Base-by-base conservation (phyloP, 1,284 basidiomycete genomes). In the Cutaneotrichosporon cyanovorans region DNA sequence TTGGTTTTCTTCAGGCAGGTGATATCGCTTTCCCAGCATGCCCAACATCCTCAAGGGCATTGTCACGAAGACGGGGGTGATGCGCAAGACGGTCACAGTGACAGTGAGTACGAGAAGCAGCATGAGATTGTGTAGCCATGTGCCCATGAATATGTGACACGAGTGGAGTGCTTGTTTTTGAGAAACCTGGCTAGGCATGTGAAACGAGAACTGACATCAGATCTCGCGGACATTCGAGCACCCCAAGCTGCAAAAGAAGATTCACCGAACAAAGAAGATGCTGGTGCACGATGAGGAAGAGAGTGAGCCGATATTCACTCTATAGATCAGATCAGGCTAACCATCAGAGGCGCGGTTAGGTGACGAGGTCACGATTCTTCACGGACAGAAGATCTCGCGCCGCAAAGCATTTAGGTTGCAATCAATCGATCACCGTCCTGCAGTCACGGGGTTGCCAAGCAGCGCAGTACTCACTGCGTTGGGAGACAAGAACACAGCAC, bases 31-130 rank as follows among this genome's bases (percentile, higher is more conserved):
- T n/a, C n/a, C n/a, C 10, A 37, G 37, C 41, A 61, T 61, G 59
- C 53, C 61, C 37, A 58, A 63, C 48, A 52, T 61, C 36, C 56
- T 61, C 42, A 50, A 51, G 39, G 61, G 61, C 15, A 40, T 60
- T 22, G 66, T 68, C 36, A 65, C 62, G 32, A 65, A 66, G 56
- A 57, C 56, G 16, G 63, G 62, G 30, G 62, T 52, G 16, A 68
- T 66, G 64, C 46, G 50, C 41, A 68, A 66, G 59, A 68, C 66
- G 21, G 51, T 62, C 22, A 66, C 66, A 8, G 66, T 68, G 19
- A 62, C 63, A 2, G 64, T 67, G 41, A 48, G 55, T 54, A 15
- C 32, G 12, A 7, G 25, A n/a, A n/a, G n/a, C n/a, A n/a, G n/a
- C n/a, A n/a, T n/a, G n/a, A n/a, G n/a, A n/a, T n/a, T n/a, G n/a